phyloP scores from a whole-genome alignment of 2,329 filamentous ascomycete species.

The Chrysosporium keratinophilum region DNA sequence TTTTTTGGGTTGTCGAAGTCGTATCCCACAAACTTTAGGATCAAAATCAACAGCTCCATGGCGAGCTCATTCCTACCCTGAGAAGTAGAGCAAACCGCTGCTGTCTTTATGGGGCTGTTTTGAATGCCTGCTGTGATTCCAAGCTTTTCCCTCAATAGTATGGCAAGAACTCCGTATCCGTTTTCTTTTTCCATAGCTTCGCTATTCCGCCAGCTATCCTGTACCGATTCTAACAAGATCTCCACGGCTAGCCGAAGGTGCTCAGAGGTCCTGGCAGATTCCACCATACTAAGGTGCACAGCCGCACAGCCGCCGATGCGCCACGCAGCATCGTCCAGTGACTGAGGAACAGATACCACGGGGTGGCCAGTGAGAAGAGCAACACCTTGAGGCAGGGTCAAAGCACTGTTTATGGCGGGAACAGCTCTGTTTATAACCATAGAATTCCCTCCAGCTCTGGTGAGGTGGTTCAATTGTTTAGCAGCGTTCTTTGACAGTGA shows the following conservation, averaged over 20 bases:
- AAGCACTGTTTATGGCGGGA: slow-evolving; percentile 75
- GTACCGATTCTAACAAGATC: slow-evolving; percentile 74
- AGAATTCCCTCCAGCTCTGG: slow-evolving; percentile 61
- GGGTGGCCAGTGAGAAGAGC: slow-evolving; percentile 74
- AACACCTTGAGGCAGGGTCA: slow-evolving; percentile 71
- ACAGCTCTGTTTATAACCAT: slow-evolving; percentile 82
- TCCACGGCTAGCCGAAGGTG: slow-evolving; percentile 67
- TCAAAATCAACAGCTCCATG: slow-evolving; percentile 57
- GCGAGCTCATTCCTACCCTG: slow-evolving; percentile 45
- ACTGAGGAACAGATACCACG: slow-evolving; percentile 67
- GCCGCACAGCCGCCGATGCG: slow-evolving; percentile 83
- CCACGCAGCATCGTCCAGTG: slow-evolving; percentile 88
- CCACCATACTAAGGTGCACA: slow-evolving; percentile 72
- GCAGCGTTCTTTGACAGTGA: slow-evolving; percentile 64
- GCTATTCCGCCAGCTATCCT: slow-evolving; percentile 91
- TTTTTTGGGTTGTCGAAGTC: slow-evolving; percentile 67
- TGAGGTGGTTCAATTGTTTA: slow-evolving; percentile 57
- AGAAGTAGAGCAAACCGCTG: slow-evolving; percentile 26
- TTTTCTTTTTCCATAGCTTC: slow-evolving; percentile 96
- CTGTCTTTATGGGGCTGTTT: slow-evolving; percentile 35
- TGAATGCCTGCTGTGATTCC: slow-evolving; percentile 25
- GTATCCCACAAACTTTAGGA: slow-evolving; percentile 83
- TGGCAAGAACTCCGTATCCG: slow-evolving; percentile 78
- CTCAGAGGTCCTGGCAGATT: slow-evolving; percentile 60
- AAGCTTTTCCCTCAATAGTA: slow-evolving; percentile 74